These are phyloP conservation scores for Leccinum holopus DNA, from an alignment of 1,284 basidiomycete species.

Conservation along the genomic window DNA sequence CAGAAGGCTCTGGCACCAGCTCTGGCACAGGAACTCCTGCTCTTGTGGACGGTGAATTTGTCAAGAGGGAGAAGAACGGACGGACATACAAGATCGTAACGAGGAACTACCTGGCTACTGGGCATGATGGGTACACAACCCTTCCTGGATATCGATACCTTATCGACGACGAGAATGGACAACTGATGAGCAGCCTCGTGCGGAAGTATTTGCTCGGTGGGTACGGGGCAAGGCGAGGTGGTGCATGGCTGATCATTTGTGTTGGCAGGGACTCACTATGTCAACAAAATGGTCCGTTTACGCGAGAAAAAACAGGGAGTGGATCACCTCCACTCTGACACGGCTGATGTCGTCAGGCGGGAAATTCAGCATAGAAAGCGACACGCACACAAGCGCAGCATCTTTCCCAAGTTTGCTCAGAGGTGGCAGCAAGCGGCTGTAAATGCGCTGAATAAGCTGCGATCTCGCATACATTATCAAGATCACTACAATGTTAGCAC, in stretches of 20 bases:
- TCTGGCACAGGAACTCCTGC: slow-evolving; percentile 42
- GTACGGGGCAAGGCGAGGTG: slow-evolving; percentile 18
- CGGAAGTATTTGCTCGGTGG: slow-evolving; percentile 83
- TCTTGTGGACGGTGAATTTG: slow-evolving; percentile 48
- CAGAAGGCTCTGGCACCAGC: slow-evolving; percentile 37
- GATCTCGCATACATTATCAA: slow-evolving; percentile 53
- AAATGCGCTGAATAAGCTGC: slow-evolving; percentile 46
- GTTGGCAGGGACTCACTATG: slow-evolving; percentile 59
- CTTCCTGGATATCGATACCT: slow-evolving; percentile 69
- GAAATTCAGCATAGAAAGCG: slow-evolving; percentile 37
- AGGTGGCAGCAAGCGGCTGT: slow-evolving; percentile 51
- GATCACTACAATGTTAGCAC: slow-evolving; percentile 61
- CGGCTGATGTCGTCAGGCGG: slow-evolving; percentile 43
- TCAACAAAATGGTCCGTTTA: slow-evolving; percentile 57
- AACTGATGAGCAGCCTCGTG: slow-evolving; percentile 79
- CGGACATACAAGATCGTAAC: slow-evolving; percentile 76
- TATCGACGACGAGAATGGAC: slow-evolving; percentile 84
- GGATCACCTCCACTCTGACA: slow-evolving; percentile 41
- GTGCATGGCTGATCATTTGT: slow-evolving; percentile 3
- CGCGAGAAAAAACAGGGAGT: slow-evolving; percentile 26
- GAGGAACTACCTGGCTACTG: slow-evolving; percentile 72
- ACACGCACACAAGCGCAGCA: slow-evolving; percentile 11
- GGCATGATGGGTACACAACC: slow-evolving; percentile 79
- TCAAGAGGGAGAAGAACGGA: slow-evolving; percentile 55
- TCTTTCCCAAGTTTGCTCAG: slow-evolving; percentile 32